Percentiles rank a stretch among this genome's conserved stretches.
Conservation (phyloP, 2,329 filamentous ascomycete species). For the Cadophora sp. region DNA sequence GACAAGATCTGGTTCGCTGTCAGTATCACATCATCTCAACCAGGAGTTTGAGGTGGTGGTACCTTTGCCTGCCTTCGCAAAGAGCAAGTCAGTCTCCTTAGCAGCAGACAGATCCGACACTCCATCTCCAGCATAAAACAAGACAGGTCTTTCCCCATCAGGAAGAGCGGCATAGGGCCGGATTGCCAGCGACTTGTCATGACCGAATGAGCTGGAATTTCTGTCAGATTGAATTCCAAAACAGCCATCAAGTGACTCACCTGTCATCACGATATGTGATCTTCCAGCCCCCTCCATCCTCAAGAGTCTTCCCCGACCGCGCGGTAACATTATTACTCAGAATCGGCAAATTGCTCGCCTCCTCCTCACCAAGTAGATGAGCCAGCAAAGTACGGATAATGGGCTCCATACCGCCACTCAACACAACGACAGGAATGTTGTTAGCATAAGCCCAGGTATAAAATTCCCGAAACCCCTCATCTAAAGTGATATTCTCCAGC, state of each 20-base stretch:
- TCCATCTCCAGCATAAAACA: conserved; percentile 95
- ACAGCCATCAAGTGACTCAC: conserved; percentile 48
- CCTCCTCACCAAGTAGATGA: conserved; percentile 72
- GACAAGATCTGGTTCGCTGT: conserved; percentile 70
- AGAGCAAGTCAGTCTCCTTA: conserved; percentile 88
- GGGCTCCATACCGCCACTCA: conserved; percentile 91
- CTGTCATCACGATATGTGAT: conserved; percentile 88
- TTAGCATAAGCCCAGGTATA: conserved; percentile 80
- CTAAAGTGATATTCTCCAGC: conserved; percentile 82
- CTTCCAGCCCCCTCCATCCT: conserved; percentile 84
- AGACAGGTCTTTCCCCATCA: conserved; percentile 70
- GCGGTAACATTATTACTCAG: conserved; percentile 81
- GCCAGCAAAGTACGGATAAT: conserved; percentile 85
- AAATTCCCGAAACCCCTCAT: conserved; percentile 87
- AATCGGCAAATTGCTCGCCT: conserved; percentile 80
- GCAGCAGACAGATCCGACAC: conserved; percentile 92
- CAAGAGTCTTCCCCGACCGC: conserved; percentile 72
- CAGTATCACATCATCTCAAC: neutral
- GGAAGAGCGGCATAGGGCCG: conserved; percentile 82
- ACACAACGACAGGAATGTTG: conserved; percentile 91
- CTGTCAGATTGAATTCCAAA: neutral
- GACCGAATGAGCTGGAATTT: conserved; percentile 67
- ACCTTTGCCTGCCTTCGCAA: conserved; percentile 90
- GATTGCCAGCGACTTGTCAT: conserved; percentile 93
- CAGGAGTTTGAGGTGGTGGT: conserved; percentile 41